These are phyloP conservation scores for Thraustochytrium striatum DNA, from an alignment of 352 stramenopile species.

Conservation along the genomic window DNA sequence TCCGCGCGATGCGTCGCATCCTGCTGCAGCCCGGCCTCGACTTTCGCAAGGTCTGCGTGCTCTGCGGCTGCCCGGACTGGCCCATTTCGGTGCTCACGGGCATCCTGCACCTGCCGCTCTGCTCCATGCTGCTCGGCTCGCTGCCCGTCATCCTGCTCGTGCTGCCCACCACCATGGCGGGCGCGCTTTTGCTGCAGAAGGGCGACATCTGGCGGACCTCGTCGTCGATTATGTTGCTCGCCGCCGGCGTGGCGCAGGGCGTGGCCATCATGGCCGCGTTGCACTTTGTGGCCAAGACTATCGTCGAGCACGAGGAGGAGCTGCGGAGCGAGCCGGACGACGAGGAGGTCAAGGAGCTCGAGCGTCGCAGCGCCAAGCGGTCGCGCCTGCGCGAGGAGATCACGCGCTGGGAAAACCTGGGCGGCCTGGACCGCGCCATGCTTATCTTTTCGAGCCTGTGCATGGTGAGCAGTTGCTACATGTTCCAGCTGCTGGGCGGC, in stretches of 20 bases:
- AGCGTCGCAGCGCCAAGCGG: constrained; percentile 5
- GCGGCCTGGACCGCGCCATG: not conserved
- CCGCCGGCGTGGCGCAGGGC: constrained; percentile 28
- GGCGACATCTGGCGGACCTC: constrained; percentile 35
- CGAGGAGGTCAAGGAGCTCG: constrained; percentile 52
- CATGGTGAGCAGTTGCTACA: constrained; percentile 51
- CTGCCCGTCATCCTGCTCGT: constrained; percentile 62
- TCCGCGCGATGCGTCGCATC: constrained; percentile 59
- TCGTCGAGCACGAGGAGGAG: constrained; percentile 54
- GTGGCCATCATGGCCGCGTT: constrained; percentile 52
- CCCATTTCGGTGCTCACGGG: constrained; percentile 61
- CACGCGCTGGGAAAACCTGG: constrained; percentile 46
- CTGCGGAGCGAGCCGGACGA: constrained; percentile 48
- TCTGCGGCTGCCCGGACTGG: constrained; percentile 64
- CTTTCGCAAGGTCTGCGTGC: constrained; percentile 62
- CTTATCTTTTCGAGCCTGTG: constrained; percentile 46
- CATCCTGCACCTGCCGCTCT: constrained; percentile 58
- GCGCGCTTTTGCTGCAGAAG: constrained; percentile 59
- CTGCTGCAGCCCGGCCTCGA: constrained; percentile 56
- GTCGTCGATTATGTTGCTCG: constrained; percentile 22
- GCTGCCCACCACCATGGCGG: constrained; percentile 59
- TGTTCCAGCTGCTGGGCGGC: constrained; percentile 28
- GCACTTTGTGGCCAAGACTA: constrained; percentile 54
- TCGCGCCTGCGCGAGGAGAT: not conserved
- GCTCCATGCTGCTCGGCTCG: constrained; percentile 62